A percentile compares a stretch with the other conserved stretches of the same genome.
phyloP scores from a whole-genome alignment of 2,329 filamentous ascomycete species.

The Laburnicola sp. region DNA sequence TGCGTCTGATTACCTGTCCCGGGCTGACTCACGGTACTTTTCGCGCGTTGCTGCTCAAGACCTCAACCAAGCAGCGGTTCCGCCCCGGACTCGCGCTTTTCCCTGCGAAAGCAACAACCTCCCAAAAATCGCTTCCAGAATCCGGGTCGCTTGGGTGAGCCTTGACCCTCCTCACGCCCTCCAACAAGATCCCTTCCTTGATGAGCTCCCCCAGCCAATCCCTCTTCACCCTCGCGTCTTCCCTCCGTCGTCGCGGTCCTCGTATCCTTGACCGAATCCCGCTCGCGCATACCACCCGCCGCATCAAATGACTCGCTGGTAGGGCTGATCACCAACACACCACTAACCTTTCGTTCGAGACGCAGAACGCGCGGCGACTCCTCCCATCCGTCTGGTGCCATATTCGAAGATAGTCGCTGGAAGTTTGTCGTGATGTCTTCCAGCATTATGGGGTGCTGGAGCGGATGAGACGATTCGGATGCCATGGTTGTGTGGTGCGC shows the following conservation, averaged over 20 bases:
- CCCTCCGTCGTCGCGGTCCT: too few relatives aligned
- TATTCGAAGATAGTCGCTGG: slow-evolving; percentile 16
- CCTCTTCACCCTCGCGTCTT: too few relatives aligned
- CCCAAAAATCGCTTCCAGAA: too few relatives aligned
- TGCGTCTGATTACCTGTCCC: not conserved
- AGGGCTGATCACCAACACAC: slow-evolving; percentile 7
- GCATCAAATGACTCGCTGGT: not conserved
- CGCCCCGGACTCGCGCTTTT: too few relatives aligned
- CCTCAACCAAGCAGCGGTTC: too few relatives aligned
- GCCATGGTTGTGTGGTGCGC: not conserved
- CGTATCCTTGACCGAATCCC: not conserved
- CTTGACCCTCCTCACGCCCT: too few relatives aligned
- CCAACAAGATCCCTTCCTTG: too few relatives aligned
- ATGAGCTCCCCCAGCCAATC: too few relatives aligned
- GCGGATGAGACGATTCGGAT: not conserved
- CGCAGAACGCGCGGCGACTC: not conserved
- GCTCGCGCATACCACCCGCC: not conserved
- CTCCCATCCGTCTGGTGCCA: slow-evolving; percentile 25
- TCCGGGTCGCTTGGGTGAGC: too few relatives aligned
- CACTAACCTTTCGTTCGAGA: slow-evolving; percentile 13
- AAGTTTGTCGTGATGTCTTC: slow-evolving; percentile 14
- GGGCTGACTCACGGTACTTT: too few relatives aligned
- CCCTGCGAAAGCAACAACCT: too few relatives aligned
- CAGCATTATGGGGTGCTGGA: slow-evolving; percentile 22
- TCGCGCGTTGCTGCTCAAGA: too few relatives aligned